Conservation (phyloP, 371 early-diverging fungal species). For the Actinomortierella ambigua region DNA sequence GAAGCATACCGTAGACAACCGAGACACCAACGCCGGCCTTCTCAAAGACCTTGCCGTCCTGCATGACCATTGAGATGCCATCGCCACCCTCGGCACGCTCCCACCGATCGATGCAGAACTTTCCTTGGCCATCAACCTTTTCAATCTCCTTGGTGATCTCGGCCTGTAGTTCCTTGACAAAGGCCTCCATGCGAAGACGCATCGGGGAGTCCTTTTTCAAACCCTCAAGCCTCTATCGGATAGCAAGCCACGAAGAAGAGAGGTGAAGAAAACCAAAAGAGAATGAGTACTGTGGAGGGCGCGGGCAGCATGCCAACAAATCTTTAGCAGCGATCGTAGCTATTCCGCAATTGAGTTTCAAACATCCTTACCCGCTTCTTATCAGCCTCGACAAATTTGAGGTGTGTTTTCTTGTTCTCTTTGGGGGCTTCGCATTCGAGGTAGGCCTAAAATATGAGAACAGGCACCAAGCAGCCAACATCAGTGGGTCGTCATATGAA, state of each 20-base stretch:
- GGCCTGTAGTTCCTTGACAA: slow-evolving; percentile 79
- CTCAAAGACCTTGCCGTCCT: slow-evolving; percentile 90
- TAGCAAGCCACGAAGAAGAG: not conserved
- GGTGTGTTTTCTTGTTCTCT: no score
- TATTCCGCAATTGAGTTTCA: no score
- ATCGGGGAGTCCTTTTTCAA: slow-evolving; percentile 60
- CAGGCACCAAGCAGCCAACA: no score
- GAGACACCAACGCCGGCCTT: slow-evolving; percentile 95
- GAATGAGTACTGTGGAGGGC: no score
- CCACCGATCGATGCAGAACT: slow-evolving; percentile 82
- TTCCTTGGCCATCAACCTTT: slow-evolving; percentile 64
- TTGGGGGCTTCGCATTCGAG: no score
- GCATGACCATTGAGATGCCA: slow-evolving; percentile 92
- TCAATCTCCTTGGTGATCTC: slow-evolving; percentile 63
- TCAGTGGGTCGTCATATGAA: no score
- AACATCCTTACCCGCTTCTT: no score
- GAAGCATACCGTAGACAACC: slow-evolving; percentile 77
- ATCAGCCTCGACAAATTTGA: no score
- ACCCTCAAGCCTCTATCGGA: slow-evolving; percentile 27
- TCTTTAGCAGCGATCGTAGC: no score
- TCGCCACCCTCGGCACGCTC: slow-evolving; percentile 83
- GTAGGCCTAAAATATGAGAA: no score
- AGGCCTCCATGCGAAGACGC: slow-evolving; percentile 83
- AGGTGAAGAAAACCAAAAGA: no score
- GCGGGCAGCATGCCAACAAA: no score